phyloP scores from a whole-genome alignment of 345 rosid genomes.

The Moringa oleifera region DNA sequence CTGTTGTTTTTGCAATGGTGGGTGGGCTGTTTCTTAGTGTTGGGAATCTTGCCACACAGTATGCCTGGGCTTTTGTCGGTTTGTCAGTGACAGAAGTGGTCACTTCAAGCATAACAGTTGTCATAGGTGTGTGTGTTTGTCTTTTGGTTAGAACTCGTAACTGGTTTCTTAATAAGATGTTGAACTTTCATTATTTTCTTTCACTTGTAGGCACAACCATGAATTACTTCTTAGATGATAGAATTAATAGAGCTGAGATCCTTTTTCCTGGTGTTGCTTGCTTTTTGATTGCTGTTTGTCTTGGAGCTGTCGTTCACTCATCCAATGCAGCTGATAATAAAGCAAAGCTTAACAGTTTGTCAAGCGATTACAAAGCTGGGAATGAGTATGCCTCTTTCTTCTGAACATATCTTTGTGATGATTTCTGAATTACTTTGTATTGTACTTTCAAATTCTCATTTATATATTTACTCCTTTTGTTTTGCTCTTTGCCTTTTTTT shows the following conservation, averaged over 20 bases:
- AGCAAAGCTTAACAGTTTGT: constrained; percentile 43
- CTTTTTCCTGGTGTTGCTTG: constrained; percentile 82
- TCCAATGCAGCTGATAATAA: constrained; percentile 73
- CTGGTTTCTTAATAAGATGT: not conserved
- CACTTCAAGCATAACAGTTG: constrained; percentile 72
- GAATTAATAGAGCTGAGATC: constrained; percentile 65
- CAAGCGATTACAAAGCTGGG: constrained; percentile 20
- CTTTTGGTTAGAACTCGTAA: not conserved
- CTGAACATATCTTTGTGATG: not conserved
- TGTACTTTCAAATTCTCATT: too few species aligned
- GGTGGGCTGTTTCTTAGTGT: constrained; percentile 79
- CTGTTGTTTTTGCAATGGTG: constrained; percentile 67
- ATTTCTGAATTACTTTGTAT: not conserved
- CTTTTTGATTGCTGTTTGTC: constrained; percentile 74
- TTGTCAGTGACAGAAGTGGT: constrained; percentile 77
- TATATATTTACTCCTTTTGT: too few species aligned
- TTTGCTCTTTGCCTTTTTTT: not conserved
- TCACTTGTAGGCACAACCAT: constrained; percentile 52
- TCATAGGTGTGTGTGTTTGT: constrained; percentile 39
- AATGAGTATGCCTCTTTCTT: constrained; percentile 24
- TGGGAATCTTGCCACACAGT: constrained; percentile 72
- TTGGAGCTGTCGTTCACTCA: constrained; percentile 68
- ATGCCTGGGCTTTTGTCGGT: constrained; percentile 81
- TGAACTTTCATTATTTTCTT: not conserved
- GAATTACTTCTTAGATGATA: constrained; percentile 82